Evolutionary conservation across 305 asterid genomes (phyloP).

Genomic region (Petunia hybrid): DNA sequence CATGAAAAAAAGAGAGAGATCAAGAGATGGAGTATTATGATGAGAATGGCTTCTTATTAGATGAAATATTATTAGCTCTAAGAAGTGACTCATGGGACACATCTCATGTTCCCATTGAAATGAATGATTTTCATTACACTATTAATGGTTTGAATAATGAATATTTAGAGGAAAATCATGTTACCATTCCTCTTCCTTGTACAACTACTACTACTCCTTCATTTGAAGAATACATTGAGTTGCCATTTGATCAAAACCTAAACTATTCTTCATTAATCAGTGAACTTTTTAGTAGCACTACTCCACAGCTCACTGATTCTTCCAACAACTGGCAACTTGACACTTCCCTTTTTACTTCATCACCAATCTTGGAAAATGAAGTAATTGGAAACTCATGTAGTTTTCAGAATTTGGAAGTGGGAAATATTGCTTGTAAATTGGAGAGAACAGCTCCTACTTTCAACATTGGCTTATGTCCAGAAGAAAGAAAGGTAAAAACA

Average conservation of each 20-base stretch:
- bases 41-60: slow-evolving; percentile 42
- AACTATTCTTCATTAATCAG: slow-evolving; percentile 24
- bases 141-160: neutral
- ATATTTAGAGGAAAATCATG: slow-evolving; percentile 10
- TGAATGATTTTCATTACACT: neutral
- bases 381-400: slow-evolving; percentile 29
- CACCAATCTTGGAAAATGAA: slow-evolving; percentile 37
- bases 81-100: slow-evolving; percentile 46
- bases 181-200: slow-evolving; percentile 16
- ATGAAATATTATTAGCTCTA: slow-evolving; percentile 53
- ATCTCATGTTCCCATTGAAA: slow-evolving; percentile 19
- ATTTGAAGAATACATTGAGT: slow-evolving; percentile 34
- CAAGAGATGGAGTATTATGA: slow-evolving; percentile 39
- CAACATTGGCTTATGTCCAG: slow-evolving; percentile 40
- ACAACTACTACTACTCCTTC: neutral
- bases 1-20: slow-evolving; percentile 29
- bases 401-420: slow-evolving; percentile 36
- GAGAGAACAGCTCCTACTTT: slow-evolving; percentile 43
- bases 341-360: slow-evolving; percentile 31
- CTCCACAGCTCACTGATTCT: slow-evolving; percentile 46
- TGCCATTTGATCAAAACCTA: slow-evolving; percentile 37
- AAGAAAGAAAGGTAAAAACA: slow-evolving; percentile 37
- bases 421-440: slow-evolving; percentile 37
- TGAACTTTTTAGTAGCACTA: slow-evolving; percentile 29
- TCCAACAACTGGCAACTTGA: slow-evolving; percentile 37